A percentile compares a stretch with the other conserved stretches of the same genome.
Conservation (phyloP, 78 protist genomes). For the Isochrysis galbana region DNA sequence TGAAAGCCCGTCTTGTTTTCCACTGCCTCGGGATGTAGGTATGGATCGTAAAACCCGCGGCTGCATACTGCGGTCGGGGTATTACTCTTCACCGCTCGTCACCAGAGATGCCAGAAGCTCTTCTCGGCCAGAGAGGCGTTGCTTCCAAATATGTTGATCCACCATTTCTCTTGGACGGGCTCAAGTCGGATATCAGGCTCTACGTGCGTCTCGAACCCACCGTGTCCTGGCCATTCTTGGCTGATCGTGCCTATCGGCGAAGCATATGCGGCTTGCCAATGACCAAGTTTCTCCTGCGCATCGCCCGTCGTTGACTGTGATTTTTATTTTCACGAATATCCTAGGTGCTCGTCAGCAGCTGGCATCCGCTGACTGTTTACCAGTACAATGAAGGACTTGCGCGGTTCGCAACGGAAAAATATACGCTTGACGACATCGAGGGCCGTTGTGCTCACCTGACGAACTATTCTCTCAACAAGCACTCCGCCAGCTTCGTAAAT, state of each 20-base stretch:
- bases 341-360: conserved; percentile 49
- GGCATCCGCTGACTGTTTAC: conserved; percentile 59
- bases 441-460: conserved; percentile 60
- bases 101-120: neutral
- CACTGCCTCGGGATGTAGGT: neutral
- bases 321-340: too few relatives aligned
- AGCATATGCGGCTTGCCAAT: too few relatives aligned
- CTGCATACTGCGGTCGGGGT: conserved; percentile 45
- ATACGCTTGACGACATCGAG: neutral
- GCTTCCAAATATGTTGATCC: conserved; percentile 41
- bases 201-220: too few relatives aligned
- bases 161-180: conserved; percentile 58
- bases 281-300: too few relatives aligned
- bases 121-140: neutral
- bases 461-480: conserved; percentile 49
- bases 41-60: conserved; percentile 44
- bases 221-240: too few relatives aligned
- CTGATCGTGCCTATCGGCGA: too few relatives aligned
- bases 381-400: conserved; percentile 64
- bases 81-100: neutral
- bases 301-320: too few relatives aligned
- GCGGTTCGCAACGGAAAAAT: conserved; percentile 61
- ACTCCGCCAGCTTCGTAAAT: neutral
- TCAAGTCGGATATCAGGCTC: conserved; percentile 72
- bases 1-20: neutral